These are phyloP conservation scores for Pythium coloratum DNA, from an alignment of 352 stramenopile species.

Conservation along the genomic window DNA sequence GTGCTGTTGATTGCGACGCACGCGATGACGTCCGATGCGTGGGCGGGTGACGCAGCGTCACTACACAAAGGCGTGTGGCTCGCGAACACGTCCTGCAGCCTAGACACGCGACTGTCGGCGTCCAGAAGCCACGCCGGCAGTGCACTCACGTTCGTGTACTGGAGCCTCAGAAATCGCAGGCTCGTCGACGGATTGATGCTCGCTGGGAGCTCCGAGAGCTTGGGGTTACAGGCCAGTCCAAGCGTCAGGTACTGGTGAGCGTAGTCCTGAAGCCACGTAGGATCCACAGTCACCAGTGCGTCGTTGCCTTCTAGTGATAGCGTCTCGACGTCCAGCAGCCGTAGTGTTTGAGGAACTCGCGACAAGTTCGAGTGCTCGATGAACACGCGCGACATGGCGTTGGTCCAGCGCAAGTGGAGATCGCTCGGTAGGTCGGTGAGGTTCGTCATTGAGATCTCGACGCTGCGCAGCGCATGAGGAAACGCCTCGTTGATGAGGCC, in stretches of 20 bases:
- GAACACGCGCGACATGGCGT: conserved; percentile 14
- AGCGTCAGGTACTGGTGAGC: conserved; percentile 15
- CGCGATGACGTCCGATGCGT: not conserved
- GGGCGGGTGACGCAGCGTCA: not conserved
- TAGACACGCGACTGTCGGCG: not conserved
- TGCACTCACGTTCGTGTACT: conserved; percentile 12
- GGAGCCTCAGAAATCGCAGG: conserved; percentile 15
- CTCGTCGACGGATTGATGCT: conserved; percentile 8
- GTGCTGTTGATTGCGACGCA: not conserved
- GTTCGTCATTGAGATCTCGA: conserved; percentile 26
- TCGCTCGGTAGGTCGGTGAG: conserved; percentile 16
- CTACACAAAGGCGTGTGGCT: conserved; percentile 10
- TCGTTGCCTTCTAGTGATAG: conserved; percentile 24
- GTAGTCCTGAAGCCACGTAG: conserved; percentile 8
- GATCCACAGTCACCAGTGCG: conserved; percentile 5
- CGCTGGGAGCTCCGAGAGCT: not conserved
- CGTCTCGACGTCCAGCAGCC: conserved; percentile 10
- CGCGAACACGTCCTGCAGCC: not conserved
- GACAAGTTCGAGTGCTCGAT: conserved; percentile 20
- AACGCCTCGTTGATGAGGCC: conserved; percentile 14
- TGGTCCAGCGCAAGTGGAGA: conserved; percentile 16
- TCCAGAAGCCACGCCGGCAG: conserved; percentile 11
- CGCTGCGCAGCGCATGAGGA: conserved; percentile 10
- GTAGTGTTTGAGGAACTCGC: conserved; percentile 5
- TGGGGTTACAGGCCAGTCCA: conserved; percentile 15